Evolutionary conservation across 768 basidiomycete genomes (phyloP).

Genomic region (Boletus subcaerulescens): DNA sequence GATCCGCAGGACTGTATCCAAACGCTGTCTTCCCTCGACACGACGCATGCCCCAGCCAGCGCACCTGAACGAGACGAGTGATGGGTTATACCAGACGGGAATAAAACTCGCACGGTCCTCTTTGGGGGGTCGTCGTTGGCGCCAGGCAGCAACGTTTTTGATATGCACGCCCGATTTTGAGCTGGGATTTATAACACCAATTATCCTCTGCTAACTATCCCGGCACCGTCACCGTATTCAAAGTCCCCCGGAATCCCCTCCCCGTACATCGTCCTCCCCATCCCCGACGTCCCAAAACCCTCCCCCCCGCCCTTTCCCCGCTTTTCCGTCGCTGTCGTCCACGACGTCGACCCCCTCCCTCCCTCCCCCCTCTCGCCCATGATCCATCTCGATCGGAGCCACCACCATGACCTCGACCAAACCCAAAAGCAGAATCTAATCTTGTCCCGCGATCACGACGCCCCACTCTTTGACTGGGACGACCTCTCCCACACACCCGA

Average conservation of each 20-base stretch:
- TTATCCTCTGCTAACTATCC: conserved; percentile 15
- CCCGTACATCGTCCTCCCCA: conserved; percentile 5
- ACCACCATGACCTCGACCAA: conserved; percentile 39
- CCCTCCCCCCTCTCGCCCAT: conserved; percentile 27
- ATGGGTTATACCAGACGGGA: conserved; percentile 11
- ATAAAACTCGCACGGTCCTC: conserved; percentile 27
- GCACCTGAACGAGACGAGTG: not conserved
- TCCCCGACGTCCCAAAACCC: not conserved
- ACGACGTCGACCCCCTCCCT: not conserved
- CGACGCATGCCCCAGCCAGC: not conserved
- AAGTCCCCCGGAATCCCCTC: not conserved
- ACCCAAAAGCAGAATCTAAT: conserved; percentile 42
- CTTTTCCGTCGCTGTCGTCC: not conserved
- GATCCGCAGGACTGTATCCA: conserved; percentile 2
- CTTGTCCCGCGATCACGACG: conserved; percentile 36
- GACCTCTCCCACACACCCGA: conserved; percentile 25
- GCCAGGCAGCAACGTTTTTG: conserved; percentile 28
- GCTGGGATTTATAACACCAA: conserved; percentile 30
- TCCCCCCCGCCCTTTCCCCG: not conserved
- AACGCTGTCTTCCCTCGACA: conserved; percentile 4
- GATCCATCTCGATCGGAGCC: conserved; percentile 56
- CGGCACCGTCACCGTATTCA: not conserved
- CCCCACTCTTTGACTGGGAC: conserved; percentile 36
- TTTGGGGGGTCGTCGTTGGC: conserved; percentile 11
- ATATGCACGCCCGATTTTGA: conserved; percentile 34